Evolutionary conservation across 148 eudicot genomes (phyloP), one percentile per base, ranked within the genome.

Genomic region (Vaccinium corymbosum): DNA sequence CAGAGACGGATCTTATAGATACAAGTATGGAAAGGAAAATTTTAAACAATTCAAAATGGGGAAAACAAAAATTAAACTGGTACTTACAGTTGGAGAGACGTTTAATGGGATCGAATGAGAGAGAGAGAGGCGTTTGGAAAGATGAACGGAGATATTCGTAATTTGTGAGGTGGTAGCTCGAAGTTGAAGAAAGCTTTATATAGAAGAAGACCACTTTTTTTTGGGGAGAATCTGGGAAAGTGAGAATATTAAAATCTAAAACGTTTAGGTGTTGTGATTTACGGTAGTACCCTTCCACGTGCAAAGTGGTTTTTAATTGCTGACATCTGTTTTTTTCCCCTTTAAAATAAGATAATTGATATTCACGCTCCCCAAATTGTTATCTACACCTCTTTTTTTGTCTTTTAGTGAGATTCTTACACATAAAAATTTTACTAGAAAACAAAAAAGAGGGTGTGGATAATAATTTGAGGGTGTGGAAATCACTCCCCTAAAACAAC

Each of bases 11-110:
- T 68, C 49, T 51, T 52, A 76, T 50, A 84, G 68, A 62, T 79
- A 62, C 29, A 64, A 1, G 1, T 49, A 51, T 48, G 50, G 27
- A 35, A 57, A 82, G 0, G 3, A 59, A 71, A 71, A 82, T 5
- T 27, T 35, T 1, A 22, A 71, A 51, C 2, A 19, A 59, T 55
- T n/a, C 15, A 3, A 49, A 25, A 29, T 32, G 4, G 3, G 14
- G 32, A 15, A 48, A 38, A 71, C 15, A 11, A 56, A 51, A 16
- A 29, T 13, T 25, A 15, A 77, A 22, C 3, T 25, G 20, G n/a
- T 81, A 66, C 86, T 80, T 81, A 81, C 86, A 84, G 82, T 19
- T 25, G 29, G 12, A 62, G 76, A 81, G 68, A 72, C 6, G 38
- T 15, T 77, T 11, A 25, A 80, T 15, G 19, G 76, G 64, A 81